Percentiles rank a stretch among this genome's conserved stretches.
Conservation (phyloP, 202 grass and related monocot genomes). For the Schoenoplectus tabernaemontani region DNA sequence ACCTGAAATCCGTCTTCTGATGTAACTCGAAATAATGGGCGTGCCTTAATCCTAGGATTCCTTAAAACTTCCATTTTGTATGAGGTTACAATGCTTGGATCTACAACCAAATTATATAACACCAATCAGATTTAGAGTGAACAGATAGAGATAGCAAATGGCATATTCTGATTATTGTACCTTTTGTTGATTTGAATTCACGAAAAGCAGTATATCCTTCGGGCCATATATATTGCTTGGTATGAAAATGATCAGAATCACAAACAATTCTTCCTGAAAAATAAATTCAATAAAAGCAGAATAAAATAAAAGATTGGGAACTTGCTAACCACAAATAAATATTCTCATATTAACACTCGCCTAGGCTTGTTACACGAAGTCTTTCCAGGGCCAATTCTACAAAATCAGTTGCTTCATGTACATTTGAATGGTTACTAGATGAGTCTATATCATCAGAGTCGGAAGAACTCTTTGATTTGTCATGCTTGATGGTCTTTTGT, state of each 20-base stretch:
- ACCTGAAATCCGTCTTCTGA: constrained; percentile 75
- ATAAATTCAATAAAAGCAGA: neutral
- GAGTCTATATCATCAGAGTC: constrained; percentile 36
- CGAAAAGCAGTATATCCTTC: constrained; percentile 97
- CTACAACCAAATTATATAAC: constrained; percentile 41
- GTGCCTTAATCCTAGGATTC: constrained; percentile 68
- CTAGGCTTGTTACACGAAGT: constrained; percentile 81
- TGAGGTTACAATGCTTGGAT: constrained; percentile 51
- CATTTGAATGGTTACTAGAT: constrained; percentile 53
- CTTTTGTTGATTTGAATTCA: constrained; percentile 71
- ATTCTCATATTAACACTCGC: constrained; percentile 35
- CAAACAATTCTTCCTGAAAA: constrained; percentile 81
- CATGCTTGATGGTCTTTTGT: constrained; percentile 44
- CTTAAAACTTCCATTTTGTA: constrained; percentile 98
- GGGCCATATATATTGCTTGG: constrained; percentile 92
- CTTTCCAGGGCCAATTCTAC: constrained; percentile 62
- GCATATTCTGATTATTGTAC: constrained; percentile 17
- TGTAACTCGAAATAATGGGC: constrained; percentile 75
- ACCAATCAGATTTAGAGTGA: neutral
- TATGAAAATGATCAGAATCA: constrained; percentile 95
- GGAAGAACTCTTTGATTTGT: constrained; percentile 43
- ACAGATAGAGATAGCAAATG: neutral
- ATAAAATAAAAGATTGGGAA: constrained; percentile 6
- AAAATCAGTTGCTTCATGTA: constrained; percentile 42
- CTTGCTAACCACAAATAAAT: neutral